phyloP scores from a whole-genome alignment of 768 basidiomycete genomes.

The Suillus cothurnatus region DNA sequence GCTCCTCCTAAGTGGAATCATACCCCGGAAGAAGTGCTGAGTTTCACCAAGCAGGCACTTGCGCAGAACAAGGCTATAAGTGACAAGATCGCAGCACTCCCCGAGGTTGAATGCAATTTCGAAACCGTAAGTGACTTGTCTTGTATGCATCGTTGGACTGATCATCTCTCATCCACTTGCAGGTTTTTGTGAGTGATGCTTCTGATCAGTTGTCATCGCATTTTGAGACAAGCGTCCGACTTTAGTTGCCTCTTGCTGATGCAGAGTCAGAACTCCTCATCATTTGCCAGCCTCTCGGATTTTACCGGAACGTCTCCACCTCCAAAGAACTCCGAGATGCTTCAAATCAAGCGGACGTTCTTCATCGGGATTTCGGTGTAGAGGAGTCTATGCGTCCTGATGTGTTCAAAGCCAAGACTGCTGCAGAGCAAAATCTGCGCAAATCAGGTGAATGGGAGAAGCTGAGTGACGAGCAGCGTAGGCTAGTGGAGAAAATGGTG shows the following conservation, averaged over 20 bases:
- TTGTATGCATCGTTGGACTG: neutral
- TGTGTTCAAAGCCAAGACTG: conserved; percentile 71
- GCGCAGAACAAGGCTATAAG: conserved; percentile 52
- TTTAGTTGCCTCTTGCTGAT: conserved; percentile 60
- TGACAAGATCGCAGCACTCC: conserved; percentile 62
- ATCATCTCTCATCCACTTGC: conserved; percentile 7
- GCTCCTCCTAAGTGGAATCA: conserved; percentile 68
- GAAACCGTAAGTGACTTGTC: conserved; percentile 52
- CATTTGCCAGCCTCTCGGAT: conserved; percentile 60
- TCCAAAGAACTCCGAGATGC: conserved; percentile 78
- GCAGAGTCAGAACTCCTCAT: conserved; percentile 59
- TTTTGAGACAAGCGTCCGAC: conserved; percentile 21
- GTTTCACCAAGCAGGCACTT: conserved; percentile 60
- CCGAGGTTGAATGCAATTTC: conserved; percentile 60
- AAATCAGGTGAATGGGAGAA: conserved; percentile 60
- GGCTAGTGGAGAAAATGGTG: conserved; percentile 79
- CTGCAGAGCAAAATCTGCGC: conserved; percentile 70
- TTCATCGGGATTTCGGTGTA: conserved; percentile 69
- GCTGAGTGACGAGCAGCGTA: conserved; percentile 65
- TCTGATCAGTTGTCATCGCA: conserved; percentile 13
- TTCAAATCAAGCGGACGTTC: conserved; percentile 71
- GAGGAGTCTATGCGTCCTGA: conserved; percentile 83
- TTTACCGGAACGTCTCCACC: conserved; percentile 83
- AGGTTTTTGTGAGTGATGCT: conserved; percentile 73
- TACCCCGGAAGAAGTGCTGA: conserved; percentile 57